A percentile compares a stretch with the other conserved stretches of the same genome.
phyloP scores from a whole-genome alignment of 1,139 yeast species.

The Geotrichum macrosporum region DNA sequence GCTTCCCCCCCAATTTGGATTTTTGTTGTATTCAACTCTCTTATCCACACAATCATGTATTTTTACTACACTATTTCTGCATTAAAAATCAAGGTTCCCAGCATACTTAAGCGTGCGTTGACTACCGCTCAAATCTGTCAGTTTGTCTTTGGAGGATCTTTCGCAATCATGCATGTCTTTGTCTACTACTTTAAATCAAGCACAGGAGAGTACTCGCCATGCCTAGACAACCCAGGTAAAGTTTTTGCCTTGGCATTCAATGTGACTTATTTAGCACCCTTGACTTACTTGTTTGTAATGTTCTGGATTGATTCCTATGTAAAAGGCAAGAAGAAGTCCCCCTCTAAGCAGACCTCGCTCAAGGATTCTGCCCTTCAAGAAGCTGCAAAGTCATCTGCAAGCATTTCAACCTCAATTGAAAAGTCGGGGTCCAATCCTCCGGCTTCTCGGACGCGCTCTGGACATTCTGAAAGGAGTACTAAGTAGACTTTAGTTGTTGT shows the following conservation, averaged over 20 bases:
- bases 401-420: too few relatives aligned
- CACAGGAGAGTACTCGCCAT: conserved; percentile 46
- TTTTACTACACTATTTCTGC: conserved; percentile 64
- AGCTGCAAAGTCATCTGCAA: neutral
- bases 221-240: conserved; percentile 58
- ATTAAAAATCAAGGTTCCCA: conserved; percentile 57
- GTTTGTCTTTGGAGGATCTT: conserved; percentile 64
- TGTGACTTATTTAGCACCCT: conserved; percentile 63
- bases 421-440: too few relatives aligned
- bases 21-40: conserved; percentile 72
- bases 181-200: conserved; percentile 54
- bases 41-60: conserved; percentile 75
- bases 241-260: conserved; percentile 61
- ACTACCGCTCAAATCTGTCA: conserved; percentile 70
- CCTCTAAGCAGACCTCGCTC: too few relatives aligned
- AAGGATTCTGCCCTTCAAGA: too few relatives aligned
- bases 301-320: conserved; percentile 64
- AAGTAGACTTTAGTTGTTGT: too few relatives aligned
- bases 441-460: too few relatives aligned
- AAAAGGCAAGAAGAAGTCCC: conserved; percentile 15
- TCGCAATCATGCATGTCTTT: conserved; percentile 61
- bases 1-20: conserved; percentile 78
- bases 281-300: conserved; percentile 64
- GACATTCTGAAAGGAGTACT: too few relatives aligned
- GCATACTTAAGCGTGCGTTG: conserved; percentile 52